Percentiles rank a stretch among this genome's conserved stretches.
These are phyloP conservation scores for Colletotrichum eremochloae DNA, from an alignment of 2,329 filamentous ascomycete species.

Conservation along the genomic window DNA sequence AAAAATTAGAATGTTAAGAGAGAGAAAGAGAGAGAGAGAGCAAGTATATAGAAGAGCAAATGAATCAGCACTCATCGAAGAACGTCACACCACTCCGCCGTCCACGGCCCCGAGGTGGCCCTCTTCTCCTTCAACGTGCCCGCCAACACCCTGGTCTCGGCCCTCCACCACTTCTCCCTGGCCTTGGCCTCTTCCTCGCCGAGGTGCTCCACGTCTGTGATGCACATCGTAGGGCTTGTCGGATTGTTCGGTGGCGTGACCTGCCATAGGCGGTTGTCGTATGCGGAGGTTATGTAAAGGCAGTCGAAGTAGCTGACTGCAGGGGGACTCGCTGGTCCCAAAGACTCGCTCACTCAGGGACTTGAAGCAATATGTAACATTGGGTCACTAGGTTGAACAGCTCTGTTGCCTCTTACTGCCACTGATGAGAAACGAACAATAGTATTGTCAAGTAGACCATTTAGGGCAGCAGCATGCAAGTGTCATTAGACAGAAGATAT, in stretches of 20 bases:
- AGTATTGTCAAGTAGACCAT: not conserved
- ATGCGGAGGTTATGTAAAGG: fast-evolving
- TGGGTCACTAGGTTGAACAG: not conserved
- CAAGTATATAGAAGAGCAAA: not conserved
- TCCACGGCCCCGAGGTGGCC: conserved; percentile 8
- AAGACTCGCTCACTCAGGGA: not conserved
- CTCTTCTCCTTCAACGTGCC: conserved; percentile 5
- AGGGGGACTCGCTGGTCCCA: not conserved
- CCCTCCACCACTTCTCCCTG: conserved; percentile 25
- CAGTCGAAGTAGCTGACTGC: not conserved
- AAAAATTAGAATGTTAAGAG: not conserved
- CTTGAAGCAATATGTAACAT: not conserved
- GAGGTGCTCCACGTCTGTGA: conserved; percentile 25
- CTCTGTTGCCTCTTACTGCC: not conserved
- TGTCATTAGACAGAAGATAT: not conserved
- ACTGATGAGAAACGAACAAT: not conserved
- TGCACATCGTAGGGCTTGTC: conserved; percentile 10
- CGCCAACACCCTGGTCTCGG: conserved; percentile 3
- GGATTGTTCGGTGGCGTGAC: not conserved
- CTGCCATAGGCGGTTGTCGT: not conserved
- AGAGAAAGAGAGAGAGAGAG: not conserved
- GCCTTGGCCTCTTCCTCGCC: conserved; percentile 16
- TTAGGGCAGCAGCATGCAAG: not conserved
- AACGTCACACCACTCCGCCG: conserved; percentile 19
- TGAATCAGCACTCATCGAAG: not conserved